Conservation (phyloP, 179 eudicot species). For the Camellia oleifera region DNA sequence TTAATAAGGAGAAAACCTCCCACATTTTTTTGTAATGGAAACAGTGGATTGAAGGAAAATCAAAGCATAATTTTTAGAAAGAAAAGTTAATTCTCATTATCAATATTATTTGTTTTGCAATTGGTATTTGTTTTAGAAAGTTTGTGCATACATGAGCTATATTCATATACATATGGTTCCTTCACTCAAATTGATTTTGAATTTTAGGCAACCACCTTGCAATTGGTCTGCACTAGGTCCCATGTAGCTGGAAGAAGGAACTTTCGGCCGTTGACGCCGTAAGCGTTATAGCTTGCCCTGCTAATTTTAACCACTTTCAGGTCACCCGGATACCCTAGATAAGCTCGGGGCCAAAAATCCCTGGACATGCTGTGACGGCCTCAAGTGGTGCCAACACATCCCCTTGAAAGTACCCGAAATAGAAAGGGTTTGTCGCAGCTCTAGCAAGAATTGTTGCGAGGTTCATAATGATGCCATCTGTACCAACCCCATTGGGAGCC, state of each 20-base stretch:
- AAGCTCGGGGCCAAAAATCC: conserved; percentile 23
- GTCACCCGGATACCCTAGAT: conserved; percentile 28
- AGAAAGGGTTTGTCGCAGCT: conserved; percentile 24
- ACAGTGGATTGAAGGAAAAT: neutral
- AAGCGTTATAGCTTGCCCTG: conserved; percentile 21
- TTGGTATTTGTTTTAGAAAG: too few species aligned
- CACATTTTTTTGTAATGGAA: conserved; percentile 16
- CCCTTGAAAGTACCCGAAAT: conserved; percentile 25
- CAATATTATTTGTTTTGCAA: too few species aligned
- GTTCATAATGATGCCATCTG: conserved; percentile 22
- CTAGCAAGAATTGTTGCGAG: conserved; percentile 21
- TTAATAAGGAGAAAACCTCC: conserved; percentile 28
- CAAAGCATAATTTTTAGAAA: neutral
- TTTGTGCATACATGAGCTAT: neutral
- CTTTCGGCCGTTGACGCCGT: conserved; percentile 24
- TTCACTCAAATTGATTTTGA: too few species aligned
- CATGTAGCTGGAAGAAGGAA: conserved; percentile 26
- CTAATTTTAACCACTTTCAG: conserved; percentile 16
- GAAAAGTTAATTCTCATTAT: neutral
- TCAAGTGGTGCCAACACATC: conserved; percentile 23
- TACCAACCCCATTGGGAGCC: conserved; percentile 26
- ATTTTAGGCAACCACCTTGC: too few species aligned
- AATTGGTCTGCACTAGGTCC: conserved; percentile 2
- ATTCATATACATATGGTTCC: neutral
- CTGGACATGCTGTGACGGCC: conserved; percentile 25